Base-by-base conservation (phyloP, 2,329 filamentous ascomycete genomes). In the Paraphoma chrysanthemicola region DNA sequence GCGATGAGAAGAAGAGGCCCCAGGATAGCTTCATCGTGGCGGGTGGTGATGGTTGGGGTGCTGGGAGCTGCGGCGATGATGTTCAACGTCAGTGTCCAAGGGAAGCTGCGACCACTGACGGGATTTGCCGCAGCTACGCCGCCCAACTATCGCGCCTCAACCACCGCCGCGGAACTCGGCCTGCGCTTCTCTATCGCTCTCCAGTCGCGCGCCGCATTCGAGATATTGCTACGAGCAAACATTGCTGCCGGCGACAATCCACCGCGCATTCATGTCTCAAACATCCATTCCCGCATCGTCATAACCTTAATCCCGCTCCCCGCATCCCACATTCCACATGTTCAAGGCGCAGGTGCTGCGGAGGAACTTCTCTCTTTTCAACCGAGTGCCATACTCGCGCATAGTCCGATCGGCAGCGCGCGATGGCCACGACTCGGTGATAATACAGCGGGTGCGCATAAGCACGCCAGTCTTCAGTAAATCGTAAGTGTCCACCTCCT, bases 21-120 rank as follows among this genome's bases (percentile, higher is more conserved):
- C 74, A 69, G 54, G 75, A 77, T 49, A 79, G 72, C 77, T 78
- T 82, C 80, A 82, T 83, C 59, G 70, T 78, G 73, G 71, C 56
- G 54, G 64, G 42, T 44, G 53, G 56, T 58, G 65, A 62, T 66
- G 64, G 62, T 53, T 47, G 62, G 33, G 60, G 52, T 63, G 66
- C 48, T 57, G 59, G 38, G 53, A 62, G 62, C 60, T 67, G 65
- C 60, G 48, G 61, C 57, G 55, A 60, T 62, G 67, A 68, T 68
- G 63, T 51, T 57, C 56, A 56, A 67, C 67, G 62, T 68, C 64
- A 67, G 66, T 23, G 31, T 41, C 44, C 50, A 51, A 36, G 53
- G 54, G 57, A 47, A 58, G 60, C 64, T 59, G 57, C 59, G 50
- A 55, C 57, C 50, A 29, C 52, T 23, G 23, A 46, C 57, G 64